These are phyloP conservation scores for Alternaria postmessia DNA, from an alignment of 2,329 filamentous ascomycete genomes.

Conservation along the genomic window DNA sequence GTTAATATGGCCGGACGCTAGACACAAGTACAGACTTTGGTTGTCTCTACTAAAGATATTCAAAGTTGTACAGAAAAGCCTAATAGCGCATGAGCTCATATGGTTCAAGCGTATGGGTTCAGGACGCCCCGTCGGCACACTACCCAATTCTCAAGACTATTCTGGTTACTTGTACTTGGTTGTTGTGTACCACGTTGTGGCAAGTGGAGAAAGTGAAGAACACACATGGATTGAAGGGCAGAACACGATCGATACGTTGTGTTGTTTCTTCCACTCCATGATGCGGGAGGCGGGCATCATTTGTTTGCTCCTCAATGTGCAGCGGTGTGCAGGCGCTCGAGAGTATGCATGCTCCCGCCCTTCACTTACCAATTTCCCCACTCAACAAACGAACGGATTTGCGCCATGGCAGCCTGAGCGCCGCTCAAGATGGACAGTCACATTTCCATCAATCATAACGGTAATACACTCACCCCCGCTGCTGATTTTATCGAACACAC, in stretches of 20 bases:
- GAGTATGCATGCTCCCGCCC: not conserved
- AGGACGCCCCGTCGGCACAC: too few species aligned
- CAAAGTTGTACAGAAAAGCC: too few species aligned
- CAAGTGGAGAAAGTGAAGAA: not conserved
- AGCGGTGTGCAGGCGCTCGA: not conserved
- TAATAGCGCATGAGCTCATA: too few species aligned
- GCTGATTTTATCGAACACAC: not conserved
- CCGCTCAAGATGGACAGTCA: not conserved
- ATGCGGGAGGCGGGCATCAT: not conserved
- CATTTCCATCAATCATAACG: not conserved
- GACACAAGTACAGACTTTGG: too few species aligned
- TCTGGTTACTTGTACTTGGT: not conserved
- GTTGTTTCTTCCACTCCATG: not conserved
- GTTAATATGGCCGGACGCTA: too few species aligned
- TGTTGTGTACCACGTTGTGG: not conserved
- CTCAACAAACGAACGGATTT: not conserved
- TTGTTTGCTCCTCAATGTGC: not conserved
- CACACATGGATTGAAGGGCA: not conserved
- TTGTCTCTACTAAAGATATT: too few species aligned
- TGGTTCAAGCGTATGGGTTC: too few species aligned
- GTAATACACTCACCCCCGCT: not conserved
- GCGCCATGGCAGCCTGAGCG: not conserved
- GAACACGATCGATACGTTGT: not conserved
- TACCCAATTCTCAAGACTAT: accelerated
- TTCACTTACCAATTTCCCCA: not conserved